Evolutionary conservation across 192 early-diverging fungal genomes (phyloP), one percentile per base, ranked within the genome.

Genomic region (Backusella sp.): DNA sequence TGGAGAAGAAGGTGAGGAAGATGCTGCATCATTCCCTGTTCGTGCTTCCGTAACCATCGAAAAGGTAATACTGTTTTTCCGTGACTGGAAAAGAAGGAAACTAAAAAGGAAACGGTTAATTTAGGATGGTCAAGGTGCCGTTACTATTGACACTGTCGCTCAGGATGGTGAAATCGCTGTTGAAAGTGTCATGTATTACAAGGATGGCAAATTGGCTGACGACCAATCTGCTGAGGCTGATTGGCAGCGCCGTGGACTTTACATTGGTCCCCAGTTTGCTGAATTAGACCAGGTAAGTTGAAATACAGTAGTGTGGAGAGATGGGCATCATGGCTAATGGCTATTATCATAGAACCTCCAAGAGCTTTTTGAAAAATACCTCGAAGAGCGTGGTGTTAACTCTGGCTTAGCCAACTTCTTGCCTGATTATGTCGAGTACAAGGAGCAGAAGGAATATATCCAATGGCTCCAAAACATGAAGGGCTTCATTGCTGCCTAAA

Each of bases 381-480:
- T 99, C 72, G 91, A 92, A 65, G 97, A 97, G 84, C 94, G 95
- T 76, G 92, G 93, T 53, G 90, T 98, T 56, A 91, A 94, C 79
- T 86, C 89, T 19, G 88, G 85, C 1, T 84, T 97, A 44, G 91
- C 94, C 36, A 86, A 91, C 80, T 97, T 97, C 82, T 88, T 98
- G 62, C 91, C 94, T 68, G 89, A 88, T 73, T 98, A 93, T 82
- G 90, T 96, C 75, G 94, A 96, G 86, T 87, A 88, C 87, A 98
- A 97, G 90, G 97, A 98, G 85, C 95, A 97, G 87, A 81, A 88
- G 73, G 97, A 98, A 89, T 98, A 98, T 81, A 81, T 89, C 26
- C 78, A 85, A 77, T 98, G 97, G 97, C 86, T 98, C 44, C 84
- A 91, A 73, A 89, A 90, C 46, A 90, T 97, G 73, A 90, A 88